Evolutionary conservation across 2,329 filamentous ascomycete genomes (phyloP).

Genomic region (Colletotrichum sp.): DNA sequence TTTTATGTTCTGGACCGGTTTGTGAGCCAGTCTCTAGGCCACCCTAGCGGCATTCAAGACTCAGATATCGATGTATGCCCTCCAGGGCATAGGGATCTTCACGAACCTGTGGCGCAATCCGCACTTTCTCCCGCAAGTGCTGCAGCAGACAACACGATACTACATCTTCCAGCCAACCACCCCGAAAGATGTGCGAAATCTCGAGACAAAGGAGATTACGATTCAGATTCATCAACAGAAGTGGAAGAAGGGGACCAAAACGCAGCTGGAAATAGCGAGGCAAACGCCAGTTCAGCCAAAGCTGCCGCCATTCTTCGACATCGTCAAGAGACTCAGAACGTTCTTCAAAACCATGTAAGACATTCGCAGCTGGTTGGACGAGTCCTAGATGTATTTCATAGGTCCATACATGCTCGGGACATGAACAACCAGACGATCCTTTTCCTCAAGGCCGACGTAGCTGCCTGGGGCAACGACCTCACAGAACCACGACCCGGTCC

Average conservation of each 20-base stretch:
- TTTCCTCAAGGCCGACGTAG: slow-evolving; percentile 15
- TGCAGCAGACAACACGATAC: neutral
- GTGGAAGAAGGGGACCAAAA: neutral
- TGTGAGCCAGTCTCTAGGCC: slow-evolving; percentile 38
- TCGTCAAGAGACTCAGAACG: neutral
- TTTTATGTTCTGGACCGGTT: slow-evolving; percentile 42
- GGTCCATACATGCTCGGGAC: slow-evolving; percentile 7
- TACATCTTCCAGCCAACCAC: slow-evolving; percentile 16
- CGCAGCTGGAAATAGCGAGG: neutral
- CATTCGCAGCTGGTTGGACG: slow-evolving; percentile 4
- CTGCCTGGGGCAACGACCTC: slow-evolving; percentile 12
- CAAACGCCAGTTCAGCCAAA: neutral
- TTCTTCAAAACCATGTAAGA: slow-evolving; percentile 2
- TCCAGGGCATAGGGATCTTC: slow-evolving; percentile 30
- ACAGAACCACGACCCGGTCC: neutral
- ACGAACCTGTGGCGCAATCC: slow-evolving; percentile 22
- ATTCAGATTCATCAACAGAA: neutral
- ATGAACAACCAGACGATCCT: neutral
- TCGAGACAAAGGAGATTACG: neutral
- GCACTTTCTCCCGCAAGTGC: neutral
- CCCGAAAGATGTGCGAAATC: neutral
- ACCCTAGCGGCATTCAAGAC: slow-evolving; percentile 39
- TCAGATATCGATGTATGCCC: slow-evolving; percentile 42
- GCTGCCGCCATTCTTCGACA: neutral
- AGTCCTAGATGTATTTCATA: slow-evolving; percentile 14